Evolutionary conservation across 2,329 filamentous ascomycete species (phyloP), one percentile per base, ranked within the genome.

Genomic region (Ophiocordyceps camponoti-floridani): DNA sequence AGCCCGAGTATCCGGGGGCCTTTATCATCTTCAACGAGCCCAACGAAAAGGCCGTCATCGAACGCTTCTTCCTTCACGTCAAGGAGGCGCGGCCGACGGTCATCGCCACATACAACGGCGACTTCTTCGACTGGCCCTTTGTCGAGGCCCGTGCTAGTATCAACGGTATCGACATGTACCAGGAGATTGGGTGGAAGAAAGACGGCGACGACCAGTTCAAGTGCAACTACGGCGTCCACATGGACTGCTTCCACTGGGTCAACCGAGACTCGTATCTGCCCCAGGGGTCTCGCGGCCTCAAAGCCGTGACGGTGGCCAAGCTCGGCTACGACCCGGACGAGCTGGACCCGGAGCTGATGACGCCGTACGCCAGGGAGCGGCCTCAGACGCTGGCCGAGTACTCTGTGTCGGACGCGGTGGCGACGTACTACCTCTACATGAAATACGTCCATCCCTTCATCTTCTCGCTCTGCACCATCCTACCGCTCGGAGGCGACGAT

Each of bases 391-490:
- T 98, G 44, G 89, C 91, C 9, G 91, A 98, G 57, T 98, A 98
- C 64, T 98, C 93, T 0, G 91, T 98, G 41, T 98, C 93, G 55
- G 93, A 98, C 70, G 93, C 93, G 10, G 91, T 98, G 43, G 91
- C 91, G 19, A 98, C 91, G 0, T 98, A 98, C 60, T 98, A 98
- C 58, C 68, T 98, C 49, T 98, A 98, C 72, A 98, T 98, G 93
- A 98, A 98, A 80, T 98, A 98, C 61, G 85, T 98, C n/a, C 91
- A 98, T 60, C 91, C 91, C 4, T 98, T 98, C 68, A 91, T 98
- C 60, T 98, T 98, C 71, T 96, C 93, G 1, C 69, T 98, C 0
- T 98, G 91, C 64, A 98, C 88, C 1, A 95, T 98, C 65, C 71
- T 98, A 59, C 91, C 91, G 0, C 72, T 98, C 1, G 86, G 85